Evolutionary conservation across 75 land plant species (phyloP).

Genomic region (Ceratopteris richardii): DNA sequence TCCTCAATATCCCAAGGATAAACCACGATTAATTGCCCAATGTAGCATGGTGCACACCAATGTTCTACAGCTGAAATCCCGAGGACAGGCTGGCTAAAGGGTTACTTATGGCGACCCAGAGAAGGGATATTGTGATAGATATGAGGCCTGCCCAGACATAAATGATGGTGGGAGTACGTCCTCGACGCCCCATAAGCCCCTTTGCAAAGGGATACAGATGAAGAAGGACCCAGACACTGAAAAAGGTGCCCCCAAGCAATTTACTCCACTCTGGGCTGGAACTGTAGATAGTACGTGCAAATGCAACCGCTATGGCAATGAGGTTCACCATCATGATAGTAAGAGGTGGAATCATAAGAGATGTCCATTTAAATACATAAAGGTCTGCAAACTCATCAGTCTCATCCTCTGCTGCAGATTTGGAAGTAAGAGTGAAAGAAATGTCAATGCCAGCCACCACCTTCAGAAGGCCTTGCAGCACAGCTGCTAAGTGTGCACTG

Average conservation of each 20-base stretch:
- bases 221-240: conserved; percentile 68
- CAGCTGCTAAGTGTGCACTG: conserved; percentile 59
- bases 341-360: conserved; percentile 56
- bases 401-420: conserved; percentile 42
- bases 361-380: conserved; percentile 53
- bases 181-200: conserved; percentile 59
- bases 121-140: conserved; percentile 51
- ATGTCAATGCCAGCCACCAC: conserved; percentile 62
- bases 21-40: too few species aligned
- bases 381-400: conserved; percentile 55
- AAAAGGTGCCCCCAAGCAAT: conserved; percentile 64
- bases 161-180: conserved; percentile 58
- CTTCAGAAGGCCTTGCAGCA: conserved; percentile 56
- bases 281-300: conserved; percentile 49
- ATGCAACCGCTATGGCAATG: conserved; percentile 48
- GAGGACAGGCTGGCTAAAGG: background rate
- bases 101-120: conserved; percentile 32
- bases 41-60: too few species aligned
- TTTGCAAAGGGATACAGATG: conserved; percentile 78
- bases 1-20: too few species aligned
- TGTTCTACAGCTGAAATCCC: background rate
- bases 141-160: conserved; percentile 62
- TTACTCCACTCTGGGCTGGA: conserved; percentile 52
- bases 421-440: conserved; percentile 65
- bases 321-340: conserved; percentile 48